Evolutionary conservation across 208 protist genomes (phyloP).

Genomic region (Trypanosoma cruzi): DNA sequence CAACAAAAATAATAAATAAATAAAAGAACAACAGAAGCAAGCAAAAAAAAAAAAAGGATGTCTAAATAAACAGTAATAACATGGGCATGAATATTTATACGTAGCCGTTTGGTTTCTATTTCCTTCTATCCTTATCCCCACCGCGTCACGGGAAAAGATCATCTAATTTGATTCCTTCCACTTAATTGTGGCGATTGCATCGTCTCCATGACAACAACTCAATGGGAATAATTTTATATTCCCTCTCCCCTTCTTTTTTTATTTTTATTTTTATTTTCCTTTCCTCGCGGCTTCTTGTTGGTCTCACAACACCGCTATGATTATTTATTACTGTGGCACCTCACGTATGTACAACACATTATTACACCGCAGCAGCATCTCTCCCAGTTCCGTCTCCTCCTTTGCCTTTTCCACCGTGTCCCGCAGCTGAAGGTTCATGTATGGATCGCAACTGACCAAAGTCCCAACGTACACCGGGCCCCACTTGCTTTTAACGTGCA

Average conservation of each 20-base stretch:
- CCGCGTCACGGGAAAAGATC: background rate
- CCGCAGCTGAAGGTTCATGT: constrained; percentile 98
- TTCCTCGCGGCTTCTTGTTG: background rate
- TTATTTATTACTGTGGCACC: constrained; percentile 32
- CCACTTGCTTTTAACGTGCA: constrained; percentile 99
- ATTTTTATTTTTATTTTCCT: background rate
- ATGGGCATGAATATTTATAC: too few species aligned
- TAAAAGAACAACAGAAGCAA: too few species aligned
- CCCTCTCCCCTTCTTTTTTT: background rate
- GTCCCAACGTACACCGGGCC: constrained; percentile 97
- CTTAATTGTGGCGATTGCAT: background rate
- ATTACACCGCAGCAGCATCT: constrained; percentile 90
- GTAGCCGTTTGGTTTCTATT: background rate
- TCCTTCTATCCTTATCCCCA: background rate
- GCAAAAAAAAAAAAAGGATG: too few species aligned
- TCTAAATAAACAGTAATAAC: too few species aligned
- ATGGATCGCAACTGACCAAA: constrained; percentile 95
- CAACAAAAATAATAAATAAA: too few species aligned
- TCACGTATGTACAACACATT: constrained; percentile 92
- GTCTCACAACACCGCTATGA: too few species aligned
- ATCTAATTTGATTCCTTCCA: background rate
- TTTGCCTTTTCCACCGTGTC: constrained; percentile 77
- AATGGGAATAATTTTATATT: constrained; percentile 4
- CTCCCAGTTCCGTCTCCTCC: constrained; percentile 75
- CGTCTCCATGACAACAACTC: background rate